These are phyloP conservation scores for Zymoseptoria passerinii DNA, from an alignment of 2,329 filamentous ascomycete species.

Conservation along the genomic window DNA sequence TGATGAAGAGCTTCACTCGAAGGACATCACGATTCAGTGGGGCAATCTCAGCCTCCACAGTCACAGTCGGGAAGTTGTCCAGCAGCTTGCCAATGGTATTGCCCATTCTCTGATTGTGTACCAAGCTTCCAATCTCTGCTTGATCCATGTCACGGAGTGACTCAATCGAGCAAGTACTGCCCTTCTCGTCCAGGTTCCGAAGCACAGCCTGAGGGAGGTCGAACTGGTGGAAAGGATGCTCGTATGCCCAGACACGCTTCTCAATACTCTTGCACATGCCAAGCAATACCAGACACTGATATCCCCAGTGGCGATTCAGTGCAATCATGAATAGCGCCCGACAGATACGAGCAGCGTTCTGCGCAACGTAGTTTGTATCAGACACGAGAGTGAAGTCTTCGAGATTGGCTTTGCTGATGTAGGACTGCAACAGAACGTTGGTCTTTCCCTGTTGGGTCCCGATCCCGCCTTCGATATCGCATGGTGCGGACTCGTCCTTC, in stretches of 20 bases:
- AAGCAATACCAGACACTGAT: constrained; percentile 84
- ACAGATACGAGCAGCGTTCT: constrained; percentile 91
- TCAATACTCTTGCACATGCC: constrained; percentile 96
- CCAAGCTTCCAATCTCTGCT: constrained; percentile 78
- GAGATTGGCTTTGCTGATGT: constrained; percentile 77
- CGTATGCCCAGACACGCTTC: constrained; percentile 87
- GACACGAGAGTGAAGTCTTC: constrained; percentile 93
- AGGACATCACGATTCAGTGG: constrained; percentile 91
- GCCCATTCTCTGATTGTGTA: constrained; percentile 86
- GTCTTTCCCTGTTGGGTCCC: constrained; percentile 77
- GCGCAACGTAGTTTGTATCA: constrained; percentile 88
- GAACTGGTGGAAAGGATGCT: constrained; percentile 92
- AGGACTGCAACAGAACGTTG: constrained; percentile 88
- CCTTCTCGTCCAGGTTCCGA: constrained; percentile 75
- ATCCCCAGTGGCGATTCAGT: constrained; percentile 87
- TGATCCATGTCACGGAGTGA: constrained; percentile 85
- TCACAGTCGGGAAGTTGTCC: constrained; percentile 84
- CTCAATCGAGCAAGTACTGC: constrained; percentile 65
- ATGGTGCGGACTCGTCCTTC: constrained; percentile 61
- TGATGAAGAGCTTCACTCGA: constrained; percentile 77
- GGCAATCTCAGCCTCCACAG: constrained; percentile 87
- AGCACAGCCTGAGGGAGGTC: constrained; percentile 78
- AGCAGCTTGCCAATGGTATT: constrained; percentile 71
- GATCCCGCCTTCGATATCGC: constrained; percentile 64
- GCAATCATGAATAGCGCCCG: constrained; percentile 96